These are phyloP conservation scores for Camellia sinensis DNA, from an alignment of 148 eudicot genomes.

Conservation along the genomic window DNA sequence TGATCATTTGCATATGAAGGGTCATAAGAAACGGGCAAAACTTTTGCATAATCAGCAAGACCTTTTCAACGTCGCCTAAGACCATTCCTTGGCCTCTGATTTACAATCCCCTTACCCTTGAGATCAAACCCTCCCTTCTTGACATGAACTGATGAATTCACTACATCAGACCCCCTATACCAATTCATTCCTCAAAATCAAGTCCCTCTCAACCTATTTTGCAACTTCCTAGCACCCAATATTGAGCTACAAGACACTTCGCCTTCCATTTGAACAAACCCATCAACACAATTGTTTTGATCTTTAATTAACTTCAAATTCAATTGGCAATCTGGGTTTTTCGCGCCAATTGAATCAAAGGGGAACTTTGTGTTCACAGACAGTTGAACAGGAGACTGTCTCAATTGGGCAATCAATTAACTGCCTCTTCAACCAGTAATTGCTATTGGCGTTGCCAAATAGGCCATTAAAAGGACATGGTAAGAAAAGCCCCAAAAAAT, in stretches of 20 bases:
- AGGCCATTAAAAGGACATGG: conserved; percentile 72
- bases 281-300: conserved; percentile 24
- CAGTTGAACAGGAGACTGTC: conserved; percentile 50
- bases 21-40: conserved; percentile 36
- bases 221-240: conserved; percentile 39
- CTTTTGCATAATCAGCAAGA: conserved; percentile 35
- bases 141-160: neutral
- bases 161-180: conserved; percentile 1
- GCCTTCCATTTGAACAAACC: conserved; percentile 49
- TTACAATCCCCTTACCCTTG: conserved; percentile 49
- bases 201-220: conserved; percentile 30
- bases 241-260: conserved; percentile 67
- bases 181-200: conserved; percentile 19
- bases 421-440: conserved; percentile 44
- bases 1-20: conserved; percentile 25
- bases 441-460: conserved; percentile 34
- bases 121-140: conserved; percentile 38
- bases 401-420: conserved; percentile 59
- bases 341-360: conserved; percentile 40
- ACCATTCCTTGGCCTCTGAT: conserved; percentile 44
- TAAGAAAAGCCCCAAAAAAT: conserved; percentile 60
- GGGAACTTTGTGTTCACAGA: conserved; percentile 63
- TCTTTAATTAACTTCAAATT: conserved; percentile 41
- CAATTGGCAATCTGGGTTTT: conserved; percentile 34
- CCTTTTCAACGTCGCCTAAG: conserved; percentile 48